Percentiles rank a stretch among this genome's conserved stretches.
phyloP scores from a whole-genome alignment of 73 alveolate genomes.

The Paramecium primaurelia region DNA sequence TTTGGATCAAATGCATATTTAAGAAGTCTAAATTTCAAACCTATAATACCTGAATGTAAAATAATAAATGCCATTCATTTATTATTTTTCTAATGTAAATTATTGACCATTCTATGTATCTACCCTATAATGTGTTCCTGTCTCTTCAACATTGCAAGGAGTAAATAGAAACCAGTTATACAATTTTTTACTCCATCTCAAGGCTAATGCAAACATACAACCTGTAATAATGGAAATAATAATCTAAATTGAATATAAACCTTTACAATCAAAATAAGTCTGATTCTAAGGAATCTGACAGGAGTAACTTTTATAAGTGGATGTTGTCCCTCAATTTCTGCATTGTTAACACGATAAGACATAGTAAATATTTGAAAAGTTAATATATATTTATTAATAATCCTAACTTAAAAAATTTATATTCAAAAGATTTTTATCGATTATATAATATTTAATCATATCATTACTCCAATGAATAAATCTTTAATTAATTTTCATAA shows the following conservation, averaged over 20 bases:
- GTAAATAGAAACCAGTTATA: not conserved
- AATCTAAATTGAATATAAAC: not conserved
- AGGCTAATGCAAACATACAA: not conserved
- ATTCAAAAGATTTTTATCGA: not conserved
- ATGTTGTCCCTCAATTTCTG: constrained; percentile 42
- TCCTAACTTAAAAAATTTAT: not conserved
- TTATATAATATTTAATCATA: not conserved
- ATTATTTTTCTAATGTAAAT: not conserved
- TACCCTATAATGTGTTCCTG: constrained; percentile 19
- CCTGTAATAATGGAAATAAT: not conserved
- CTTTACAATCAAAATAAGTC: constrained; percentile 5
- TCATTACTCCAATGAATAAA: not conserved
- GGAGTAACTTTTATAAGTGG: not conserved
- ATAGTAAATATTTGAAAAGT: not conserved
- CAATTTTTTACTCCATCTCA: not conserved
- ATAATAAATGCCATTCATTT: not conserved
- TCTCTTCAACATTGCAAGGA: not conserved
- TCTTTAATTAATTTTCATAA: not conserved
- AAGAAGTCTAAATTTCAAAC: not conserved
- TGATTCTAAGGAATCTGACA: not conserved
- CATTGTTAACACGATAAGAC: not conserved
- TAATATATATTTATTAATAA: not conserved
- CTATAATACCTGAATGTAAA: not conserved
- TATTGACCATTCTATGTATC: not conserved
- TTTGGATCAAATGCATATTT: not conserved